A percentile compares a stretch with the other conserved stretches of the same genome.
phyloP scores from a whole-genome alignment of 2,329 filamentous ascomycete species.

The Penicillium rolfsii region DNA sequence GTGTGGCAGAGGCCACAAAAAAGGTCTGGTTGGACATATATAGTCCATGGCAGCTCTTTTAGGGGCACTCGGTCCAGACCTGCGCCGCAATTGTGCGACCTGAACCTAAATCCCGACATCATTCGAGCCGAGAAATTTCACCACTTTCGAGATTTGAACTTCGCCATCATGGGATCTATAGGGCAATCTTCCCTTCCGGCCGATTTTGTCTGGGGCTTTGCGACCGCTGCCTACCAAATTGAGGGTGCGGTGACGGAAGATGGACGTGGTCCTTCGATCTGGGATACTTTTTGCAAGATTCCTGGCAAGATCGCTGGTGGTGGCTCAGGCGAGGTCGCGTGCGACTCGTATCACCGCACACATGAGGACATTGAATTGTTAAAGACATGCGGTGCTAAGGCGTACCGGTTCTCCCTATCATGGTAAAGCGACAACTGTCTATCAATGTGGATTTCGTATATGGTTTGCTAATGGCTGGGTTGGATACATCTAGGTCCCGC shows the following conservation, averaged over 20 bases:
- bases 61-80: background rate
- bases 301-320: constrained; percentile 82
- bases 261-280: constrained; percentile 80
- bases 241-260: constrained; percentile 76
- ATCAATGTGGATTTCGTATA: background rate
- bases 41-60: constrained; percentile 9
- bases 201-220: constrained; percentile 79
- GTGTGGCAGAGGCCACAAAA: constrained; percentile 4
- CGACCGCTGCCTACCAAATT: constrained; percentile 83
- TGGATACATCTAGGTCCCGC: constrained; percentile 56
- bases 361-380: constrained; percentile 76
- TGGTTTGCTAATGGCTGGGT: background rate
- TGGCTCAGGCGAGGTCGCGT: constrained; percentile 74
- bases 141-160: background rate
- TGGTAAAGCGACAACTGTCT: constrained; percentile 51
- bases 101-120: background rate
- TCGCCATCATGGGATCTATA: constrained; percentile 33
- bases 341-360: constrained; percentile 83
- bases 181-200: constrained; percentile 55
- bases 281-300: constrained; percentile 84
- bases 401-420: constrained; percentile 83
- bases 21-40: constrained; percentile 14
- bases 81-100: constrained; percentile 5
- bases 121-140: background rate
- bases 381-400: constrained; percentile 71